A percentile compares a stretch with the other conserved stretches of the same genome.
phyloP scores from a whole-genome alignment of 768 basidiomycete genomes.

The Crepidotus variabilis region DNA sequence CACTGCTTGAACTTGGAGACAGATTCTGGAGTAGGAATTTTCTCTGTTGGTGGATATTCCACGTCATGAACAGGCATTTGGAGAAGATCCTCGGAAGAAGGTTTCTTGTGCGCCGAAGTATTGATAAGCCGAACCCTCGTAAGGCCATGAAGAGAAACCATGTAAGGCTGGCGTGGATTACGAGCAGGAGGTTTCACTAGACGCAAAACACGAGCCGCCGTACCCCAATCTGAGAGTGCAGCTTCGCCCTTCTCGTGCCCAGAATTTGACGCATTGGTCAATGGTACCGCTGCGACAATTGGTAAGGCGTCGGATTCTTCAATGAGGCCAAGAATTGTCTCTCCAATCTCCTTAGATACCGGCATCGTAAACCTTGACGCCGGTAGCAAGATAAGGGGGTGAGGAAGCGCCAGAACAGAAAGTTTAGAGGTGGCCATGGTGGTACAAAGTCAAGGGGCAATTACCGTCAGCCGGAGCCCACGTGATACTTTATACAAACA shows the following conservation, averaged over 20 bases:
- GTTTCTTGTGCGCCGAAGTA: constrained; percentile 19
- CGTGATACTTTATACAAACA: neutral
- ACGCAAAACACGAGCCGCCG: constrained; percentile 67
- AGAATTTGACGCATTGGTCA: constrained; percentile 24
- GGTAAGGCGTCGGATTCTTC: constrained; percentile 69
- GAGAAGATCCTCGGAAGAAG: constrained; percentile 22
- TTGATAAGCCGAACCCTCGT: constrained; percentile 56
- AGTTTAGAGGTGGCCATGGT: constrained; percentile 34
- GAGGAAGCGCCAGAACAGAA: constrained; percentile 63
- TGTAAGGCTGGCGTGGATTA: constrained; percentile 55
- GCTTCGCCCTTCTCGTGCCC: constrained; percentile 14
- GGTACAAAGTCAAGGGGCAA: too few relatives aligned
- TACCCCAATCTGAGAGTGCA: constrained; percentile 50
- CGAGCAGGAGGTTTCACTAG: constrained; percentile 59
- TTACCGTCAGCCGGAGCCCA: too few relatives aligned
- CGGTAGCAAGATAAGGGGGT: constrained; percentile 75
- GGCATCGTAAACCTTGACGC: constrained; percentile 67
- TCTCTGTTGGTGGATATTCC: constrained; percentile 44
- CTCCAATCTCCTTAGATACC: constrained; percentile 56
- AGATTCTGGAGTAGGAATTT: constrained; percentile 45
- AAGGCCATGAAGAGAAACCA: constrained; percentile 71
- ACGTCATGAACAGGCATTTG: constrained; percentile 39
- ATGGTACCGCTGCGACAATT: constrained; percentile 64
- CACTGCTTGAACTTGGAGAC: constrained; percentile 68
- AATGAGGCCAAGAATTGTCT: constrained; percentile 62